Percentiles rank a stretch among this genome's conserved stretches.
Evolutionary conservation across 2,329 filamentous ascomycete species (phyloP).

Genomic region (Claviceps purpurea): DNA sequence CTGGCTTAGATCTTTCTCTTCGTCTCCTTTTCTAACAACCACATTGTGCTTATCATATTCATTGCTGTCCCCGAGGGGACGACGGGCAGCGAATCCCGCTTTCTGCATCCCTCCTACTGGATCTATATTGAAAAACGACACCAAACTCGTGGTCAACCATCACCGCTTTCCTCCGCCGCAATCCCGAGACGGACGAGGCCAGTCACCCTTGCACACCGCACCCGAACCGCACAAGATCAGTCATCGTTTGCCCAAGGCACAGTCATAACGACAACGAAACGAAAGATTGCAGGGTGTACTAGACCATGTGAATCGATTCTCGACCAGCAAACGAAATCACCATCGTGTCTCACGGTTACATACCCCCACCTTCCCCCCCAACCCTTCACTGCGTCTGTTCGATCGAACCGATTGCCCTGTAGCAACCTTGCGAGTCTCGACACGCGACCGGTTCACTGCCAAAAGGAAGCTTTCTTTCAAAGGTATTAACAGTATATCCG

Average conservation of each 20-base stretch:
- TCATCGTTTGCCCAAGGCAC: neutral
- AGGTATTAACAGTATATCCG: too few species aligned
- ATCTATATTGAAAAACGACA: too few species aligned
- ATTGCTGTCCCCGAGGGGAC: conserved; percentile 12
- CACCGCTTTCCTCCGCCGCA: too few species aligned
- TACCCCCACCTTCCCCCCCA: neutral
- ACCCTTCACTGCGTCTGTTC: neutral
- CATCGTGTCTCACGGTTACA: neutral
- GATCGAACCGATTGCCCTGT: neutral
- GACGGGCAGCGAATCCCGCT: conserved; percentile 8
- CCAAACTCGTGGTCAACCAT: too few species aligned
- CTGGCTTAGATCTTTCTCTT: conserved; percentile 4
- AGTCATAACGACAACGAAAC: conserved; percentile 7
- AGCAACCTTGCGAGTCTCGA: neutral
- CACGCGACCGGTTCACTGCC: neutral
- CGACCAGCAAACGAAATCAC: neutral
- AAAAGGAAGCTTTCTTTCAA: too few species aligned
- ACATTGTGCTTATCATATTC: conserved; percentile 7
- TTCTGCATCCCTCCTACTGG: conserved; percentile 6
- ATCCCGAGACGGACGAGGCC: too few species aligned
- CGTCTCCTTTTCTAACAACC: conserved; percentile 4
- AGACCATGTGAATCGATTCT: conserved; percentile 1
- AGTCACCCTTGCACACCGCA: too few species aligned
- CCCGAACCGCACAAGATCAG: too few species aligned
- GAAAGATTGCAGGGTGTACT: neutral